Base-by-base conservation (phyloP, 2,329 filamentous ascomycete species). In the Apiospora aurea region DNA sequence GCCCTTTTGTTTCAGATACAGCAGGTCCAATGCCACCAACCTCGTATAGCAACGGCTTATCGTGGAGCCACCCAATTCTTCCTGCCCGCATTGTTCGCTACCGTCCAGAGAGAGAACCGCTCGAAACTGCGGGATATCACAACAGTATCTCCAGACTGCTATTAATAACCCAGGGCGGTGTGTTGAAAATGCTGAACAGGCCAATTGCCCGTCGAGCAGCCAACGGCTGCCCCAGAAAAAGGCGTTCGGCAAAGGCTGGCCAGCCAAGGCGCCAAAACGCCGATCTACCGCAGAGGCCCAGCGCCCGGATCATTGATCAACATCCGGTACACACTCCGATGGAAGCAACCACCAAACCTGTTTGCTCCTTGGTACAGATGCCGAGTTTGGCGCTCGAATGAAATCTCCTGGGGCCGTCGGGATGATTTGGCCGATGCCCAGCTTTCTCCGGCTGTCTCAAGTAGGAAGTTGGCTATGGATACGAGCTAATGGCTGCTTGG, bases 261-360 rank as follows among this genome's bases (percentile, higher is more conserved):
- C 53, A 64, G 57, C 57, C 57, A 41, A 64, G 57, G 10, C 57
- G n/a, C 57, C n/a, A 64, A 64, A 24, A n/a, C 57, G 18, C 57
- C 34, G 57, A 61, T 64, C 57, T 64, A 34, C 57, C 57, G 57
- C 34, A 38, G 7, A 4, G 1, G 29, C 53, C 5, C 34, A n/a
- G 3, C 34, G 57, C 34, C 57, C 57, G 57, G 57, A 14, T 41
- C 34, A 64, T 6, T 21, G 10, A 64, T 64, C 57, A 41, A 64
- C 34, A 64, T 64, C 57, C 5, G 57, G 57, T 14, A 64, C 18
- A 18, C 57, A 34, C 57, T n/a, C 57, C 57, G 57, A 61, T 13
- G 8, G 8, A 18, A 16, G 1, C 6, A 11, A 38, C 34, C 29
- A 13, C 2, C 2, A 21, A 41, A n/a, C 7, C 57, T 14, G n/a